Evolutionary conservation across 1,284 basidiomycete genomes (phyloP).

Genomic region (Pyrrhoderma noxium): DNA sequence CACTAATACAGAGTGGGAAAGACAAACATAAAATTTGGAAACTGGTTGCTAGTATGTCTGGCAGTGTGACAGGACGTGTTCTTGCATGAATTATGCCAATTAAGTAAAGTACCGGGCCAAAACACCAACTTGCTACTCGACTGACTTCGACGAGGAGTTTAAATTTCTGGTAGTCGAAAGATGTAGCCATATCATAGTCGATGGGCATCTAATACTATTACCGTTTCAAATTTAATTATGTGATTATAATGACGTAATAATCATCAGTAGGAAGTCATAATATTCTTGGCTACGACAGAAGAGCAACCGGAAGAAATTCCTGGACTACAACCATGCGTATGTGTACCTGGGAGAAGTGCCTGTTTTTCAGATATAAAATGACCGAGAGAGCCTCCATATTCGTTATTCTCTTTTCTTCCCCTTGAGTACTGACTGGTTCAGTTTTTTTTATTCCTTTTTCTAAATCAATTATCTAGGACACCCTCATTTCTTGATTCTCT

Average conservation of each 20-base stretch:
- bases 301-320: background rate
- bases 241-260: too few species aligned
- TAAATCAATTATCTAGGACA: background rate
- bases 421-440: conserved; percentile 17
- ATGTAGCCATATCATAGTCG: background rate
- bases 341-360: background rate
- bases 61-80: conserved; percentile 16
- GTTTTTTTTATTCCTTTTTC: conserved; percentile 2
- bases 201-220: too few species aligned
- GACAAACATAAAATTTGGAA: conserved; percentile 20
- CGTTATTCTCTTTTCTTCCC: background rate
- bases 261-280: too few species aligned
- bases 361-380: background rate
- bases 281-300: background rate
- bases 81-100: conserved; percentile 24
- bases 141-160: conserved; percentile 16
- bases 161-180: background rate
- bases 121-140: conserved; percentile 23
- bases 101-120: conserved; percentile 24
- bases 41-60: conserved; percentile 14
- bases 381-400: background rate
- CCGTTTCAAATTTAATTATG: too few species aligned
- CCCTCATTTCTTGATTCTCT: background rate
- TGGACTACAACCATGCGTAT: background rate
- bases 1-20: conserved; percentile 20